Evolutionary conservation across 805 yeast genomes (phyloP), one percentile per base, ranked within the genome.

Genomic region (Saccharomyces cerevisiae): DNA sequence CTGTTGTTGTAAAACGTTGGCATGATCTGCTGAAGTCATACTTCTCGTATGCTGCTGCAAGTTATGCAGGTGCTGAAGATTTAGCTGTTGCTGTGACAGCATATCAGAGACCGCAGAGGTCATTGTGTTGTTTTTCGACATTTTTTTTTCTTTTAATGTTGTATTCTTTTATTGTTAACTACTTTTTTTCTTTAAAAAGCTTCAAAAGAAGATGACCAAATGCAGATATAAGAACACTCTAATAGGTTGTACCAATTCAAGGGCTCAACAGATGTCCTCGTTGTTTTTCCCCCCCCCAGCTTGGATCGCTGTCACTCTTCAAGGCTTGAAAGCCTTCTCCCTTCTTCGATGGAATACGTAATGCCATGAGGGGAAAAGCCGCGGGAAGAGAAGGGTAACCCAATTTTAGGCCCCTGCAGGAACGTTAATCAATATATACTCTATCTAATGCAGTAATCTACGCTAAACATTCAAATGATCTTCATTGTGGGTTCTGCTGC

Each of bases 31-130:
- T 53, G 73, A 72, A 53, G 74, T 71, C 50, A 78, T 62, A 29
- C 79, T 76, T 49, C 69, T 71, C 0, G 79, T 70, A 55, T 75
- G 78, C 55, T 74, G 72, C 54, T 72, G 76, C 53, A 76, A 63
- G 53, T 70, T 76, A 52, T 76, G 77, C 50, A 78, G 63, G 53
- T 78, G 81, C 26, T 76, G 73, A 55, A 76, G 70, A 57, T 77
- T 78, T 54, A 74, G 77, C 41, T 73, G 70, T 51, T 76, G 73
- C 54, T 78, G 81, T 52, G 80, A 74, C 46, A 68, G 62, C 58
- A 69, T 68, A 47, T 70, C 71, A 30, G 73, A 65, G 54, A 65
- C 61, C 46, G 57, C 62, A 21, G 72, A 68, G 50, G 64, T 64
- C 73, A 72, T 67, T 6, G 73, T 70, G 49, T 72, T 70, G 56